These are phyloP conservation scores for Phoma sp. DNA, from an alignment of 2,329 filamentous ascomycete species.

Conservation along the genomic window DNA sequence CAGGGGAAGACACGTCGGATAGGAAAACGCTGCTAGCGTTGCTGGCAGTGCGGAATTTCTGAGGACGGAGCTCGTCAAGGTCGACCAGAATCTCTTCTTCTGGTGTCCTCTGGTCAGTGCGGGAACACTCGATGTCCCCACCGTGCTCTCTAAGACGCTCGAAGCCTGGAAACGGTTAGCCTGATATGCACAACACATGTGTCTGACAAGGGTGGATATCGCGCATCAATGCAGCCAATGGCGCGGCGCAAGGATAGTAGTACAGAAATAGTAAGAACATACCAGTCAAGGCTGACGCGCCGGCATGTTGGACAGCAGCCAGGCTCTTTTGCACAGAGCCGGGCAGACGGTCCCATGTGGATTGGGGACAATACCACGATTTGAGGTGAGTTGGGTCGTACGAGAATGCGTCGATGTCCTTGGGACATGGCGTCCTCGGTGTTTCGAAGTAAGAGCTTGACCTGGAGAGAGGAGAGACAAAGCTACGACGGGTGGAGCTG, in stretches of 20 bases:
- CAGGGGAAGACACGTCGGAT: conserved; percentile 34
- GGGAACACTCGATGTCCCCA: conserved; percentile 19
- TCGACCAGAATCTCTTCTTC: conserved; percentile 33
- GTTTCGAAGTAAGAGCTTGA: conserved; percentile 33
- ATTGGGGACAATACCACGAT: conserved; percentile 47
- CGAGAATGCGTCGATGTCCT: conserved; percentile 47
- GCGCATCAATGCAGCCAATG: conserved; percentile 13
- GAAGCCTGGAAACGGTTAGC: conserved; percentile 33
- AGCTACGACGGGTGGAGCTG: conserved; percentile 37
- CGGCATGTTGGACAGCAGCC: conserved; percentile 50
- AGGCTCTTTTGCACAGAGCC: conserved; percentile 40
- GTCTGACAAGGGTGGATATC: conserved; percentile 13
- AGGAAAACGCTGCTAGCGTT: conserved; percentile 38
- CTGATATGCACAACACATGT: conserved; percentile 9
- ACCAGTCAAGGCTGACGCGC: conserved; percentile 54
- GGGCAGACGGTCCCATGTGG: conserved; percentile 48
- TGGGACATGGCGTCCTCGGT: conserved; percentile 40
- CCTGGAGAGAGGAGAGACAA: conserved; percentile 27
- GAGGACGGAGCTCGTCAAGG: conserved; percentile 33
- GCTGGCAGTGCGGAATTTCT: conserved; percentile 36
- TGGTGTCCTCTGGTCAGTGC: conserved; percentile 22
- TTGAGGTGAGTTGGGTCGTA: conserved; percentile 46
- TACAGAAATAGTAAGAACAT: conserved; percentile 29
- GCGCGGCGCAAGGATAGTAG: conserved; percentile 8
- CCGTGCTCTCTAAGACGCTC: conserved; percentile 40